These are phyloP conservation scores for Podospora comata DNA, from an alignment of 495 filamentous ascomycete genomes.

Conservation along the genomic window DNA sequence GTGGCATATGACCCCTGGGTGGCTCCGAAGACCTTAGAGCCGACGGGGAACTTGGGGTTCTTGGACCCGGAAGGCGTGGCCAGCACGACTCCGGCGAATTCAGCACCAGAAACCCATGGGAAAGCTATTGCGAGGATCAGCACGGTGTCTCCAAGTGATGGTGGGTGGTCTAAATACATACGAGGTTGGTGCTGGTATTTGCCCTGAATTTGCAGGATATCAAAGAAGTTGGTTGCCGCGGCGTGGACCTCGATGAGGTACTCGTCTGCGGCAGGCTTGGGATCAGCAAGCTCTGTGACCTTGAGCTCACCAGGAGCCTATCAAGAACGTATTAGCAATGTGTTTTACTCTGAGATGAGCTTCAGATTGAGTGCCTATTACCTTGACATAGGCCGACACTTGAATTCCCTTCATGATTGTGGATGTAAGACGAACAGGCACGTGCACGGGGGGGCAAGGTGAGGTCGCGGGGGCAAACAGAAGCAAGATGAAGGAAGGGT, in stretches of 20 bases:
- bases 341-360: background rate
- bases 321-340: background rate
- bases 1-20: constrained; percentile 85
- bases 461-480: background rate
- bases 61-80: constrained; percentile 53
- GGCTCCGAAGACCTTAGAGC: constrained; percentile 83
- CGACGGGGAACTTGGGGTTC: constrained; percentile 58
- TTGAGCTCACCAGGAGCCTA: constrained; percentile 69
- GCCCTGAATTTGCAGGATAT: constrained; percentile 83
- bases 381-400: constrained; percentile 75
- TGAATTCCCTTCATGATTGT: constrained; percentile 77
- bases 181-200: constrained; percentile 66
- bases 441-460: background rate
- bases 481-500: background rate
- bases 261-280: constrained; percentile 62
- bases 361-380: background rate
- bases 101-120: constrained; percentile 83
- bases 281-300: constrained; percentile 69
- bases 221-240: constrained; percentile 91
- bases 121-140: constrained; percentile 42
- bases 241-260: constrained; percentile 90
- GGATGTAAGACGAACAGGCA: background rate
- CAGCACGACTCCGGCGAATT: constrained; percentile 79
- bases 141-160: background rate
- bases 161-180: constrained; percentile 18